These are phyloP conservation scores for Penicillium fimorum DNA, from an alignment of 495 filamentous ascomycete species.

Conservation along the genomic window DNA sequence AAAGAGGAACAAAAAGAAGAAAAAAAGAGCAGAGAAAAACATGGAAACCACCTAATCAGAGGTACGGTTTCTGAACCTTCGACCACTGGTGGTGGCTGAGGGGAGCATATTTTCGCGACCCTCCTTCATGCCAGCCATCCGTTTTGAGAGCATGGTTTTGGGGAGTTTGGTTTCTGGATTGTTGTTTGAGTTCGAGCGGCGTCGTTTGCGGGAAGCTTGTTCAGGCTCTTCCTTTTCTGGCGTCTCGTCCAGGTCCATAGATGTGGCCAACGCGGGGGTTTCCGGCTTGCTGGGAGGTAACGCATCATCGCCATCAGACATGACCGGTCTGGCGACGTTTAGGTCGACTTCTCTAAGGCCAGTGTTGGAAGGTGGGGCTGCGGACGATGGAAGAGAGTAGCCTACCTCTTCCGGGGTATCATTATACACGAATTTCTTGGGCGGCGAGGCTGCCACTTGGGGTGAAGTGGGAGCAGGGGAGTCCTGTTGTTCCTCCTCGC, in stretches of 20 bases:
- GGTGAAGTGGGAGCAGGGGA: slow-evolving; percentile 26
- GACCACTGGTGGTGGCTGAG: slow-evolving; percentile 27
- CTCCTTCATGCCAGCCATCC: slow-evolving; percentile 45
- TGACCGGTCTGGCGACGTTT: slow-evolving; percentile 47
- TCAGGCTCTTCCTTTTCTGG: slow-evolving; percentile 41
- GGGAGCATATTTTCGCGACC: slow-evolving; percentile 62
- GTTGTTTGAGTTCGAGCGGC: slow-evolving; percentile 41
- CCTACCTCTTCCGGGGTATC: slow-evolving; percentile 46
- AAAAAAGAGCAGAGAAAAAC: slow-evolving; percentile 10
- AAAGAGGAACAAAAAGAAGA: background rate
- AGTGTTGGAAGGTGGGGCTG: slow-evolving; percentile 42
- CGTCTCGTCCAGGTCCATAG: slow-evolving; percentile 20
- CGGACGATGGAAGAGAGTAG: slow-evolving; percentile 35
- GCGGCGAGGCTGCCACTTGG: slow-evolving; percentile 25
- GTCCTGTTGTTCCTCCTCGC: slow-evolving; percentile 27
- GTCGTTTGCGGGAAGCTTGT: slow-evolving; percentile 53
- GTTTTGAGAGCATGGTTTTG: slow-evolving; percentile 41
- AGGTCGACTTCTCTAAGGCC: slow-evolving; percentile 56
- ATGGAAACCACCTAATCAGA: slow-evolving; percentile 21
- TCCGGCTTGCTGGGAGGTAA: slow-evolving; percentile 22
- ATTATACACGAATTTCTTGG: slow-evolving; percentile 45
- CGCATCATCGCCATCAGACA: slow-evolving; percentile 24
- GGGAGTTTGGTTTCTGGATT: background rate
- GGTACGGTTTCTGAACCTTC: slow-evolving; percentile 31
- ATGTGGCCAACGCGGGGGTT: slow-evolving; percentile 15